Conservation (phyloP, 2,329 filamentous ascomycete genomes). For the Colletotrichum sp. region DNA sequence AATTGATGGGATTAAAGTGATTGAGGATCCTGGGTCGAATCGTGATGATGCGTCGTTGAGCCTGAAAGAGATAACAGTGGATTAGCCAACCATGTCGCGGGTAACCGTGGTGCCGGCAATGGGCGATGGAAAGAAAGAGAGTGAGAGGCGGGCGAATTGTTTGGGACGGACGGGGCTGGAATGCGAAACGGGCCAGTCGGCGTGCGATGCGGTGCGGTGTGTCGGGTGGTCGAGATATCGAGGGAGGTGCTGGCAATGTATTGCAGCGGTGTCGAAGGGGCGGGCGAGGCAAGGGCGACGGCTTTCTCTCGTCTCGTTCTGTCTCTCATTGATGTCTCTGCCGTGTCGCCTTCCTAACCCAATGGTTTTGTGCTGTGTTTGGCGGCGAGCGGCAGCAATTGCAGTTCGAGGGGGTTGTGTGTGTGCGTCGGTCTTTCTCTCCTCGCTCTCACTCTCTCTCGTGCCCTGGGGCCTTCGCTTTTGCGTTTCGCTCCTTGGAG, state of each 20-base stretch:
- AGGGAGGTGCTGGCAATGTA: background rate
- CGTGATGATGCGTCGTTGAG: background rate
- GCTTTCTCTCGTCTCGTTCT: background rate
- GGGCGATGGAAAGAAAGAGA: background rate
- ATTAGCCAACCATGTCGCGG: slow-evolving; percentile 14
- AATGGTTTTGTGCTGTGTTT: slow-evolving; percentile 2
- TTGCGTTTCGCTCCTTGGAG: background rate
- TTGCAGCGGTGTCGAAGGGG: background rate
- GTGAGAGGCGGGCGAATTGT: background rate
- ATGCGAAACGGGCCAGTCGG: slow-evolving; percentile 4
- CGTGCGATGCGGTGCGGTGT: background rate
- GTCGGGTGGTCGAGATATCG: background rate
- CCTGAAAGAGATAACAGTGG: background rate
- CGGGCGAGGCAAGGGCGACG: background rate
- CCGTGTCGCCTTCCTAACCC: slow-evolving; percentile 1
- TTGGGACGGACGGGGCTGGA: slow-evolving; percentile 14
- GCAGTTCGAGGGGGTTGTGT: background rate
- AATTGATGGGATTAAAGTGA: slow-evolving; percentile 14
- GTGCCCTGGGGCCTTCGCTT: background rate
- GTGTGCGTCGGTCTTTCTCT: background rate
- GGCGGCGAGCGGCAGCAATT: background rate
- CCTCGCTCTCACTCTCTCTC: background rate
- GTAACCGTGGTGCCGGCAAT: background rate
- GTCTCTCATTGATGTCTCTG: slow-evolving; percentile 14
- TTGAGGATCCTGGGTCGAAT: background rate